Evolutionary conservation across 2,329 filamentous ascomycete species (phyloP).

Genomic region (Monosporascus cannonballus): DNA sequence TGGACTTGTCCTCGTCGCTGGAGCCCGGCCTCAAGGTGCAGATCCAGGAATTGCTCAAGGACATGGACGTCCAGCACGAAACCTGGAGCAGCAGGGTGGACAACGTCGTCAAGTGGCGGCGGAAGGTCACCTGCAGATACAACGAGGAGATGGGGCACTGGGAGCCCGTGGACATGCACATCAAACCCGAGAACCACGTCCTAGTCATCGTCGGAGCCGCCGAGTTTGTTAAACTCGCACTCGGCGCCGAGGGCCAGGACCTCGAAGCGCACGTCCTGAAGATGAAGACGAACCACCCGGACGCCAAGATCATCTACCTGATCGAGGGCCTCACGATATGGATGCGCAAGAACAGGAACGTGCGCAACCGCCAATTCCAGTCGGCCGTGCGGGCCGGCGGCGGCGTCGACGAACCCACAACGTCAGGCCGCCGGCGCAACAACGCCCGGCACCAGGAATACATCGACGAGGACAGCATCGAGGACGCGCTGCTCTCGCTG

Average conservation of each 20-base stretch:
- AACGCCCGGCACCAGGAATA: constrained; percentile 38
- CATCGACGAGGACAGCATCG: constrained; percentile 61
- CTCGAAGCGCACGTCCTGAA: constrained; percentile 53
- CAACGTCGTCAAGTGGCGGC: constrained; percentile 59
- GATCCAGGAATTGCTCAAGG: constrained; percentile 42
- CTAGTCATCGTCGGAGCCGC: constrained; percentile 56
- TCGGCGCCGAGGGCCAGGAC: constrained; percentile 38
- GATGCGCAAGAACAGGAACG: constrained; percentile 62
- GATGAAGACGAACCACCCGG: constrained; percentile 48
- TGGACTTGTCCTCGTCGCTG: constrained; percentile 58
- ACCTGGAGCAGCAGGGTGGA: constrained; percentile 40
- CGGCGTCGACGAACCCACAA: constrained; percentile 20
- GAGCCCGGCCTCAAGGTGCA: constrained; percentile 39
- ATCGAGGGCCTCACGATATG: constrained; percentile 63
- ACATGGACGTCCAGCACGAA: constrained; percentile 41
- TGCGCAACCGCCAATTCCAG: constrained; percentile 62
- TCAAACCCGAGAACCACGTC: constrained; percentile 53
- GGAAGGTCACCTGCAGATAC: constrained; percentile 59
- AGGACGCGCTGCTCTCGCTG: constrained; percentile 64
- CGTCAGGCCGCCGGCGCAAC: constrained; percentile 29
- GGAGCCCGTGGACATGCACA: constrained; percentile 51
- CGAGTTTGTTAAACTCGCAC: constrained; percentile 58
- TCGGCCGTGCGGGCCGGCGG: constrained; percentile 52
- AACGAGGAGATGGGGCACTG: constrained; percentile 56
- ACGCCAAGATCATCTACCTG: constrained; percentile 57